Base-by-base conservation (phyloP, 1,284 basidiomycete species). In the Microbotryum violaceum region DNA sequence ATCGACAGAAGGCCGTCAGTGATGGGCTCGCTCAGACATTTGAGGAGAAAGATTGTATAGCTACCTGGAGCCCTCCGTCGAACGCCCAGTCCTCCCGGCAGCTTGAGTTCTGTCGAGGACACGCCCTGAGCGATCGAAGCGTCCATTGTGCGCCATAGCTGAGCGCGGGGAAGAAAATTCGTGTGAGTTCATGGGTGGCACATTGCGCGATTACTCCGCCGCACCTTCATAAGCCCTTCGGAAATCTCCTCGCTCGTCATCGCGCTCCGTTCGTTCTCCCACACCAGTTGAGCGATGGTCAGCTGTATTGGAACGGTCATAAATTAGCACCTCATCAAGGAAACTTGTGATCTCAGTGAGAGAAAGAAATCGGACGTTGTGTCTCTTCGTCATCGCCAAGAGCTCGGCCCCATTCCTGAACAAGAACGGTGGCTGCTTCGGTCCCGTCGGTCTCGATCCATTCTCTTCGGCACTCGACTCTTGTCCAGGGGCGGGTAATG, bases 121-220 rank as follows among this genome's bases (percentile, higher is more conserved):
- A 96, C 91, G 27, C 92, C 92, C 3, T 83, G 82, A 23, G 86
- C 86, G 66, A 97, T 97, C 73, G 91, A 94, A 61, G 86, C 83
- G 74, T 97, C 92, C 93, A 97, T 97, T 3, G 91, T 88, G 54
- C 79, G 74, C 91, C 92, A 97, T 58, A 97, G 91, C 59, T 68
- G 29, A 80, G 80, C 78, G 83, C 81, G 51, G 89, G 75, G 85
- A 87, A 67, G 50, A 53, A 42, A 6, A n/a, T 31, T 50, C 37
- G 42, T 54, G 25, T 21, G 20, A 29, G 44, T 33, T 44, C 50
- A 49, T 52, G 25, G 29, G 42, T 31, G 12, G 21, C 4, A n/a
- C 18, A 5, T 16, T 31, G 31, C 31, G 20, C 16, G 33, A 56
- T 29, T n/a, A 29, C 45, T 58, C 66, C 6, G 12, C 37, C 60